Conservation (phyloP, 208 protist species). For the Paratrypanosoma confusum region DNA sequence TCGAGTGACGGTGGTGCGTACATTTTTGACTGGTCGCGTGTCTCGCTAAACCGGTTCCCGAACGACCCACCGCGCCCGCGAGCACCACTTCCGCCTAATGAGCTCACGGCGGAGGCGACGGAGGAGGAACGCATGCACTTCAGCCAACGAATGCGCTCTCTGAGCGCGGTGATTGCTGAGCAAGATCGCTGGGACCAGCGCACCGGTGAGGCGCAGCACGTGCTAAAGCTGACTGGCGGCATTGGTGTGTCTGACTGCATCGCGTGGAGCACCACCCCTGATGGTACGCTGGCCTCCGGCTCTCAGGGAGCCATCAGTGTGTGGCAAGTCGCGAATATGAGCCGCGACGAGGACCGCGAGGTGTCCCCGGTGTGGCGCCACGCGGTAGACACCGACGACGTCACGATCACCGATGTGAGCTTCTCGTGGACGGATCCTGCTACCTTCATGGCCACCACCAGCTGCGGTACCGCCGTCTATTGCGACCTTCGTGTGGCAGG, state of each 20-base stretch:
- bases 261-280: constrained; percentile 58
- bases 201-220: constrained; percentile 70
- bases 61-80: constrained; percentile 82
- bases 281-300: constrained; percentile 52
- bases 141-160: constrained; percentile 64
- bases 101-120: constrained; percentile 44
- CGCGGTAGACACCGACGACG: constrained; percentile 36
- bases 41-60: constrained; percentile 74
- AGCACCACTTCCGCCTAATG: constrained; percentile 80
- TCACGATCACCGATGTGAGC: constrained; percentile 34
- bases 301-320: constrained; percentile 43
- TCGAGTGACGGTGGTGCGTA: constrained; percentile 76
- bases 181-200: constrained; percentile 79
- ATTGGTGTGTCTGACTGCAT: constrained; percentile 47
- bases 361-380: constrained; percentile 35
- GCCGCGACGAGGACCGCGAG: constrained; percentile 45
- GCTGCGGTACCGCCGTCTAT: constrained; percentile 34
- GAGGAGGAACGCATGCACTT: constrained; percentile 72
- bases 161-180: constrained; percentile 55
- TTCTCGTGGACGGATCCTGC: constrained; percentile 55
- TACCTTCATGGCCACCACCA: constrained; percentile 27
- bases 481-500: constrained; percentile 31
- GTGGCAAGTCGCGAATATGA: constrained; percentile 64
- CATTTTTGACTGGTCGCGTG: constrained; percentile 84
- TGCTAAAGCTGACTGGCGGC: constrained; percentile 51